Conservation (phyloP, 1,284 basidiomycete species). For the Ceratobasidium sp. region DNA sequence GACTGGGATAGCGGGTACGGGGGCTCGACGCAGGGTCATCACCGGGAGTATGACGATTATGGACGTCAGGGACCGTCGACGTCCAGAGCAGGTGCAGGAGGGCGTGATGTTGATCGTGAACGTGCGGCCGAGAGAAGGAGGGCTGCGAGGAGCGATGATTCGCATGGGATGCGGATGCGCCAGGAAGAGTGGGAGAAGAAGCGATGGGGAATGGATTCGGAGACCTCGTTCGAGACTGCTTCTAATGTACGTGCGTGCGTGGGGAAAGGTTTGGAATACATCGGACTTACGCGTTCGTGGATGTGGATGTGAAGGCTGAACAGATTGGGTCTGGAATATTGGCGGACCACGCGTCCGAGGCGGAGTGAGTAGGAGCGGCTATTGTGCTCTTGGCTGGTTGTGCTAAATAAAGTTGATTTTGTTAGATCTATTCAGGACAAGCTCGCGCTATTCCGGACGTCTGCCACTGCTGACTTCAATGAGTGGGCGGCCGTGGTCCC, state of each 20-base stretch:
- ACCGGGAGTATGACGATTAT: background rate
- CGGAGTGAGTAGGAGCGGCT: slow-evolving; percentile 12
- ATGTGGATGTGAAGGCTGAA: slow-evolving; percentile 11
- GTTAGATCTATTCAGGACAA: slow-evolving; percentile 20
- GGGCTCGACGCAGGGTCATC: slow-evolving; percentile 35
- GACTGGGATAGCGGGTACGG: slow-evolving; percentile 42
- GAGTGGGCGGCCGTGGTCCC: slow-evolving; percentile 39
- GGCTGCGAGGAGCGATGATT: slow-evolving; percentile 27
- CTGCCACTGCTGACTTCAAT: slow-evolving; percentile 16
- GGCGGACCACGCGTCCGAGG: slow-evolving; percentile 26
- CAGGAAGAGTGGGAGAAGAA: slow-evolving; percentile 27
- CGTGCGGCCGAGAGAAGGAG: slow-evolving; percentile 3
- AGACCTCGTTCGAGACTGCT: slow-evolving; percentile 35
- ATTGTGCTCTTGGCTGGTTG: background rate
- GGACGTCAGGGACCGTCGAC: background rate
- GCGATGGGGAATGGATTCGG: slow-evolving; percentile 29
- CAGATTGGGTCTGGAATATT: slow-evolving; percentile 36
- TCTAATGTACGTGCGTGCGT: slow-evolving; percentile 17
- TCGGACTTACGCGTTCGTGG: background rate
- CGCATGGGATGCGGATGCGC: background rate
- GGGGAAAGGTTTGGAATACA: background rate
- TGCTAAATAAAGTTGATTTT: background rate
- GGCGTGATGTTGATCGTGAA: background rate
- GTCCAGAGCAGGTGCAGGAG: slow-evolving; percentile 9
- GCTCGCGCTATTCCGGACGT: slow-evolving; percentile 21